Conservation (phyloP, 1,284 basidiomycete species). For the Mrakiaceae sp. region DNA sequence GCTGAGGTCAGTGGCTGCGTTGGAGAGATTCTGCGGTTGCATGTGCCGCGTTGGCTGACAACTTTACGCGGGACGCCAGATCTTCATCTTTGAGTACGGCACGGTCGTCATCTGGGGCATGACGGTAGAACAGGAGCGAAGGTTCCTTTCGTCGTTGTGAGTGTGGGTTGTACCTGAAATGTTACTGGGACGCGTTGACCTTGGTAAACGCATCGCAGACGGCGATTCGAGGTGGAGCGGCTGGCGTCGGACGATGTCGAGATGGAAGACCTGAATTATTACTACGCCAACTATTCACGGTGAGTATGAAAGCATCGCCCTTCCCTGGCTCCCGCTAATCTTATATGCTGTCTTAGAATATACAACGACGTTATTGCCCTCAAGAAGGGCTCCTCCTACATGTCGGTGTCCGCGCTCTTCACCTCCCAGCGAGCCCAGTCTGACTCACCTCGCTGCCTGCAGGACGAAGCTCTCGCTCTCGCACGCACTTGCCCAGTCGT, state of each 20-base stretch:
- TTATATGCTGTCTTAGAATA: constrained; percentile 42
- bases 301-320: constrained; percentile 31
- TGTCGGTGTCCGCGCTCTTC: constrained; percentile 45
- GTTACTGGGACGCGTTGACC: no score
- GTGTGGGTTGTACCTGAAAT: constrained; percentile 28
- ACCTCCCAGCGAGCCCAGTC: background rate
- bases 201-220: constrained; percentile 40
- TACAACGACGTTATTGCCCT: constrained; percentile 98
- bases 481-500: constrained; percentile 88
- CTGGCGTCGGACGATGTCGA: constrained; percentile 72
- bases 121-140: constrained; percentile 80
- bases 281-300: constrained; percentile 93
- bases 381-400: constrained; percentile 86
- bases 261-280: constrained; percentile 94
- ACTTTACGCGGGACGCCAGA: constrained; percentile 39
- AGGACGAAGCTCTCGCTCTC: constrained; percentile 94
- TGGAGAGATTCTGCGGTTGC: no score
- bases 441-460: constrained; percentile 19
- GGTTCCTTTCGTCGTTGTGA: constrained; percentile 77
- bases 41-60: no score
- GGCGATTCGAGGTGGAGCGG: constrained; percentile 84
- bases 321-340: constrained; percentile 17
- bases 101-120: constrained; percentile 91
- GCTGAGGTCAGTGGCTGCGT: no score
- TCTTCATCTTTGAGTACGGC: constrained; percentile 89